These are phyloP conservation scores for Coniochaeta sp. DNA, from an alignment of 2,329 filamentous ascomycete species.

Conservation along the genomic window DNA sequence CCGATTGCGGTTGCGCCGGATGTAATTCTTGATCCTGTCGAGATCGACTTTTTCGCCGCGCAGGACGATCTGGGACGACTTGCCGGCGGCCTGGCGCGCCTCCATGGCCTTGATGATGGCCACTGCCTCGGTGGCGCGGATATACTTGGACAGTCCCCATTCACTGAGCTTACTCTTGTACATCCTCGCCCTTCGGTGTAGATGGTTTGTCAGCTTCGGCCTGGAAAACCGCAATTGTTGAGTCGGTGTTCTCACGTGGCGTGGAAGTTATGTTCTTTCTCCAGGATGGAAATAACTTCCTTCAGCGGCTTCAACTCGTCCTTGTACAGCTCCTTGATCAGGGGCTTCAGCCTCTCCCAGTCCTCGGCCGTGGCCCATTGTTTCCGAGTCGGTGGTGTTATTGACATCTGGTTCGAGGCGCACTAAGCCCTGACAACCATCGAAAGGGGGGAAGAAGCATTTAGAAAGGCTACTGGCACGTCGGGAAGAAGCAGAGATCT, in stretches of 20 bases:
- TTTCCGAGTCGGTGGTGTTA: not conserved
- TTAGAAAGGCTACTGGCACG: no score
- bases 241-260: constrained; percentile 4
- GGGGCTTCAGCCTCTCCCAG: constrained; percentile 4
- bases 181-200: constrained; percentile 3
- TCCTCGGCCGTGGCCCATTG: constrained; percentile 6
- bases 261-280: constrained; percentile 6
- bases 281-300: constrained; percentile 8
- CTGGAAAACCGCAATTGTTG: not conserved
- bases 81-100: constrained; percentile 6
- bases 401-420: no score
- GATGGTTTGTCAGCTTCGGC: not conserved
- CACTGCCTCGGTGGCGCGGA: constrained; percentile 5
- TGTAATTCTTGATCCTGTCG: constrained; percentile 5
- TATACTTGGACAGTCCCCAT: constrained; percentile 6
- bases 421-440: no score
- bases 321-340: constrained; percentile 7
- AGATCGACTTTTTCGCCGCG: constrained; percentile 7
- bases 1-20: constrained; percentile 5
- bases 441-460: not conserved
- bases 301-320: constrained; percentile 6
- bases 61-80: constrained; percentile 3
- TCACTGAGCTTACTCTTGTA: constrained; percentile 7
- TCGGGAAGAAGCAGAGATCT: not conserved
- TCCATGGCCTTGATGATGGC: constrained; percentile 6